A percentile compares a stretch with the other conserved stretches of the same genome.
phyloP scores from a whole-genome alignment of 2,329 filamentous ascomycete species.

The Blastomyces emzantsi region DNA sequence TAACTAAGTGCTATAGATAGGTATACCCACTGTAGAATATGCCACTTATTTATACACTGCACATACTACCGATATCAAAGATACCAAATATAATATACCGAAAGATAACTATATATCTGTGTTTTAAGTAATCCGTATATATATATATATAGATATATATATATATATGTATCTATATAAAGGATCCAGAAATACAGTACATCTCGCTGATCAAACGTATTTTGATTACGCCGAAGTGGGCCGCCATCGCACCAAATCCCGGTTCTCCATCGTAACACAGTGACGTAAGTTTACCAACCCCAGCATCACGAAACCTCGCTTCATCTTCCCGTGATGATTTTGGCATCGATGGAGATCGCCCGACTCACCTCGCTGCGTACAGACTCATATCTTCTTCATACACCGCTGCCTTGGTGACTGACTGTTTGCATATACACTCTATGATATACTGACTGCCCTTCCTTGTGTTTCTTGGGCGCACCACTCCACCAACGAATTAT shows the following conservation, averaged over 20 bases:
- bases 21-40: too few species aligned
- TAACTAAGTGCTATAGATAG: too few species aligned
- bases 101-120: too few species aligned
- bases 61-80: too few species aligned
- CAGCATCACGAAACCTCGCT: background rate
- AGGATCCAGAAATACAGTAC: background rate
- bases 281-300: constrained; percentile 3
- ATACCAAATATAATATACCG: background rate
- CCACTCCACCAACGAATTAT: background rate
- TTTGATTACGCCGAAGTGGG: background rate
- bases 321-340: background rate
- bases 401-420: background rate
- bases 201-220: background rate
- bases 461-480: background rate
- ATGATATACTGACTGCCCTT: background rate
- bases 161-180: too few species aligned
- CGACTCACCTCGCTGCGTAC: background rate
- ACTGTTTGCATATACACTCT: background rate
- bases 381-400: background rate
- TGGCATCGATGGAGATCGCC: background rate
- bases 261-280: background rate
- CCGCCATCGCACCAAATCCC: background rate
- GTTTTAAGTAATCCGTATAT: background rate
- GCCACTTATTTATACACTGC: too few species aligned
- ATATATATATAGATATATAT: too few species aligned